These are phyloP conservation scores for Filobasidium wieringae DNA, from an alignment of 768 basidiomycete genomes.

Conservation along the genomic window DNA sequence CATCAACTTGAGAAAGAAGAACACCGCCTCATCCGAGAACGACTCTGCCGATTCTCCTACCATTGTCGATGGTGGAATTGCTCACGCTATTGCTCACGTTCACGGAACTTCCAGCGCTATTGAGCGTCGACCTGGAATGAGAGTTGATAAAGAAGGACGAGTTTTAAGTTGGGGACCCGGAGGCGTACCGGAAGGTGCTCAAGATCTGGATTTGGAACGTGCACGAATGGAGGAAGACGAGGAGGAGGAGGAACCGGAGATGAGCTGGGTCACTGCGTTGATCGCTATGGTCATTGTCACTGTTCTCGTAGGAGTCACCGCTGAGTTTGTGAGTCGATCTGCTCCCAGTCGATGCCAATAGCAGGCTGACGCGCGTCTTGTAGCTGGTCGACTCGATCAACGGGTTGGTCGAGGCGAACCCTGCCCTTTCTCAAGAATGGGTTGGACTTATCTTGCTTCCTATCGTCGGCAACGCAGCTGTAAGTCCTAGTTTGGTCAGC, in stretches of 20 bases:
- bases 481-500: slow-evolving; percentile 39
- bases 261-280: slow-evolving; percentile 27
- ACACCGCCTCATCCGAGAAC: not conserved
- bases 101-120: slow-evolving; percentile 8
- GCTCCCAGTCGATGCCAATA: not conserved
- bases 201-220: not conserved
- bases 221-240: slow-evolving; percentile 23
- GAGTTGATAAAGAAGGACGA: not conserved
- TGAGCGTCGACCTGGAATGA: not conserved
- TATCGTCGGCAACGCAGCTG: slow-evolving; percentile 81
- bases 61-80: slow-evolving; percentile 7
- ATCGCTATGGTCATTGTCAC: slow-evolving; percentile 28
- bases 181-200: not conserved
- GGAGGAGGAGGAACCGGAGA: slow-evolving; percentile 34
- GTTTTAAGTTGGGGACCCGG: not conserved
- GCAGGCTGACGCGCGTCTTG: not conserved
- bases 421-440: slow-evolving; percentile 59
- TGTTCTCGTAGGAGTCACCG: slow-evolving; percentile 49
- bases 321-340: slow-evolving; percentile 40
- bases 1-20: not conserved
- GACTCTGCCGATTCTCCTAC: not conserved
- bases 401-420: slow-evolving; percentile 51
- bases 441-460: slow-evolving; percentile 83
- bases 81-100: slow-evolving; percentile 10
- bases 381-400: slow-evolving; percentile 59